These are phyloP conservation scores for Pleurotus tuoliensis DNA, from an alignment of 768 basidiomycete species.

Conservation along the genomic window DNA sequence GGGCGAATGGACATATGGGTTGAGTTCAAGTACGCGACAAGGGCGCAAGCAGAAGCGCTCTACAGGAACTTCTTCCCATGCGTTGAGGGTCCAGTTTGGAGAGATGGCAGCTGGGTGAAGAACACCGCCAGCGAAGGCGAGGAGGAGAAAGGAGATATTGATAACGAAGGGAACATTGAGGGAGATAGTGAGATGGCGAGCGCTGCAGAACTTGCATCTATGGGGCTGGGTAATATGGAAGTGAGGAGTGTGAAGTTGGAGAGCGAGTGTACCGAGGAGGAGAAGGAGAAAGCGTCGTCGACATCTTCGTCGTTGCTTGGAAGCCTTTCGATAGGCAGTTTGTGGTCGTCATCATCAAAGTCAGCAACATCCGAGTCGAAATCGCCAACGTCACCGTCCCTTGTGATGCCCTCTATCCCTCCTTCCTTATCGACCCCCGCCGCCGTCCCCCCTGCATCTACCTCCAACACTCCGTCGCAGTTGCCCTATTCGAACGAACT, in stretches of 20 bases:
- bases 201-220: slow-evolving; percentile 9
- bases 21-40: slow-evolving; percentile 83
- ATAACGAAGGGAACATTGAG: slow-evolving; percentile 28
- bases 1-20: slow-evolving; percentile 93
- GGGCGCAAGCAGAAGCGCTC: slow-evolving; percentile 80
- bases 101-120: slow-evolving; percentile 4
- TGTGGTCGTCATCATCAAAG: slow-evolving; percentile 36
- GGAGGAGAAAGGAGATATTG: slow-evolving; percentile 21
- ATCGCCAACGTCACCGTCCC: slow-evolving; percentile 30
- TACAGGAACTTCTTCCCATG: slow-evolving; percentile 91
- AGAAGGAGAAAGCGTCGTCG: slow-evolving; percentile 20
- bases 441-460: slow-evolving; percentile 18
- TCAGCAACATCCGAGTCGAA: slow-evolving; percentile 40
- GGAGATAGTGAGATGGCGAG: slow-evolving; percentile 21
- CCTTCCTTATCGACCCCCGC: slow-evolving; percentile 26
- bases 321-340: slow-evolving; percentile 10
- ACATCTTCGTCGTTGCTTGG: slow-evolving; percentile 22
- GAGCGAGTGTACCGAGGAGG: slow-evolving; percentile 13
- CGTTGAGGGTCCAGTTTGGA: slow-evolving; percentile 4
- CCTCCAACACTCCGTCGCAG: background rate
- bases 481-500: background rate
- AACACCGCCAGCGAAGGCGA: background rate
- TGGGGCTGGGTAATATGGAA: slow-evolving; percentile 10
- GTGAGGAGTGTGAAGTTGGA: slow-evolving; percentile 7
- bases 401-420: slow-evolving; percentile 35